Percentiles rank a stretch among this genome's conserved stretches.
Evolutionary conservation across 306 rosid species (phyloP).

Genomic region (Mucuna pruriens): DNA sequence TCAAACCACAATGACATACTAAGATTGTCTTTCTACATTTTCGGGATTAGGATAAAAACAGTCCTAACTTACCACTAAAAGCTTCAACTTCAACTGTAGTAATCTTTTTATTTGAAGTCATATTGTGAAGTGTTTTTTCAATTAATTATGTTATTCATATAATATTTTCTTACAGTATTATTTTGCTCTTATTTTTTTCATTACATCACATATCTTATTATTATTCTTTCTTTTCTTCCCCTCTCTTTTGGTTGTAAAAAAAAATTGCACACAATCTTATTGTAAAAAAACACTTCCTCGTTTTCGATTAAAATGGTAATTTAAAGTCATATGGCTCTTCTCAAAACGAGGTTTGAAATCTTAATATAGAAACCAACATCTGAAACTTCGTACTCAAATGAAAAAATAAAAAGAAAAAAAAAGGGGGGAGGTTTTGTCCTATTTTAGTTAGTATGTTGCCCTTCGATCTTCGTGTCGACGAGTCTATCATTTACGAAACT

Average conservation of each 20-base stretch:
- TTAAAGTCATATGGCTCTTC: conserved; percentile 31
- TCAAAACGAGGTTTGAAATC: conserved; percentile 32
- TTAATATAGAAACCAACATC: conserved; percentile 48
- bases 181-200: background rate
- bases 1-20: background rate
- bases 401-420: background rate
- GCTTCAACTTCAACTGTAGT: conserved; percentile 45
- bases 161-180: background rate
- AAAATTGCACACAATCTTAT: background rate
- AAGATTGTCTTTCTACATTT: conserved; percentile 17
- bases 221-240: background rate
- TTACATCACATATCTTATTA: background rate
- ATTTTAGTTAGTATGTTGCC: conserved; percentile 40
- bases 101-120: conserved; percentile 41
- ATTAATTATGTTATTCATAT: background rate
- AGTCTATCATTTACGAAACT: conserved; percentile 32
- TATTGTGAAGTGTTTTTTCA: conserved; percentile 16
- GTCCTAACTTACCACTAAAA: conserved; percentile 28
- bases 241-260: background rate
- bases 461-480: conserved; percentile 38
- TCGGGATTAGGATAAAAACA: conserved; percentile 30
- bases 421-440: conserved; percentile 41
- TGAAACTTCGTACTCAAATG: conserved; percentile 38
- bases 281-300: background rate
- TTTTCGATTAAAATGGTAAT: background rate